Percentiles rank a stretch among this genome's conserved stretches.
These are phyloP conservation scores for Solanum hybrid DNA, from an alignment of 305 asterid species.

Conservation along the genomic window DNA sequence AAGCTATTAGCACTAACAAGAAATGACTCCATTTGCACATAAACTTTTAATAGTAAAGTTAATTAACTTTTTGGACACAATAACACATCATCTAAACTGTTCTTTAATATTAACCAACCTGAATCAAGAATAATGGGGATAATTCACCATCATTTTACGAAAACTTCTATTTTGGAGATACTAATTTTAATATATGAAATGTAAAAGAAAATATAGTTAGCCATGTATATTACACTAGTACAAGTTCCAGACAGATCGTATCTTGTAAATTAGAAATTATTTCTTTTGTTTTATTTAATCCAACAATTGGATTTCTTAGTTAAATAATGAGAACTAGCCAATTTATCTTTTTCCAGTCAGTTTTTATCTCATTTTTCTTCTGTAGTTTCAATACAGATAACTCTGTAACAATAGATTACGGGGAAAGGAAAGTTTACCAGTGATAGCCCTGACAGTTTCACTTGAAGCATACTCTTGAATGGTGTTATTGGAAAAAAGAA, in stretches of 20 bases:
- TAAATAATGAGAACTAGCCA: neutral
- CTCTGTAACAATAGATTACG: neutral
- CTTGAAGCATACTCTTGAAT: slow-evolving; percentile 99
- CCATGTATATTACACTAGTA: neutral
- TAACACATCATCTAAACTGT: neutral
- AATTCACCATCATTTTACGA: neutral
- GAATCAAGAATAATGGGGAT: neutral
- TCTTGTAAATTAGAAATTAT: neutral
- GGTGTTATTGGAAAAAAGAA: slow-evolving; percentile 89
- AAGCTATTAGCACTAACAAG: neutral
- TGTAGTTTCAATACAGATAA: neutral
- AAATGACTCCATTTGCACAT: neutral
- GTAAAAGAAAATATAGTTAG: neutral
- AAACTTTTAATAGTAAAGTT: neutral
- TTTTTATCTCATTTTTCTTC: neutral
- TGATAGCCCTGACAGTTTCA: slow-evolving; percentile 97
- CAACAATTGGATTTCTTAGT: neutral
- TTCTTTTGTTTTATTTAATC: neutral
- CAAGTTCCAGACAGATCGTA: neutral
- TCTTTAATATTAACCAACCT: neutral
- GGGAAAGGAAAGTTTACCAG: slow-evolving; percentile 46
- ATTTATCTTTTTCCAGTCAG: neutral
- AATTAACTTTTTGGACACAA: neutral
- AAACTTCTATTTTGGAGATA: neutral
- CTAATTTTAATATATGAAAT: neutral